Evolutionary conservation across 768 basidiomycete species (phyloP).

Genomic region (Amanita inopinata): DNA sequence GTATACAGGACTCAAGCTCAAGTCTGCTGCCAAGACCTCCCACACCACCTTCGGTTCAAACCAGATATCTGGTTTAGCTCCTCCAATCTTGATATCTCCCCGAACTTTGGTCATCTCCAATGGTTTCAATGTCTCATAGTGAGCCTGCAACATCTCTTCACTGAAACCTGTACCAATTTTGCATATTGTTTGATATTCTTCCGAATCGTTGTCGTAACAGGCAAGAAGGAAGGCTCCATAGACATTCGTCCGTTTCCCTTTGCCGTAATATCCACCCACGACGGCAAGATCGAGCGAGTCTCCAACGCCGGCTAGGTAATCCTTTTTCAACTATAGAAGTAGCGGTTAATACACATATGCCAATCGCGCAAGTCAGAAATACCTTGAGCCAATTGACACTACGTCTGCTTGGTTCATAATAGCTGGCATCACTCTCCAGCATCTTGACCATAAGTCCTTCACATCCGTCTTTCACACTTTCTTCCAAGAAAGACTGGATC

Average conservation of each 20-base stretch:
- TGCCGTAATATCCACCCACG: conserved; percentile 95
- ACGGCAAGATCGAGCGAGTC: conserved; percentile 97
- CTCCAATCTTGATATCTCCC: conserved; percentile 81
- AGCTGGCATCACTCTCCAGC: conserved; percentile 85
- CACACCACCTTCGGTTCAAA: conserved; percentile 96
- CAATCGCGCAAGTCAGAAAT: conserved; percentile 4
- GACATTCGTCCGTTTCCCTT: conserved; percentile 94
- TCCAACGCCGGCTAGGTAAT: conserved; percentile 92
- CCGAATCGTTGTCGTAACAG: conserved; percentile 90
- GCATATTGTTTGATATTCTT: conserved; percentile 95
- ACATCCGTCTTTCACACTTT: conserved; percentile 96
- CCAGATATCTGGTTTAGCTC: conserved; percentile 95
- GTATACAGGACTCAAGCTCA: conserved; percentile 94
- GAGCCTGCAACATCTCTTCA: conserved; percentile 76
- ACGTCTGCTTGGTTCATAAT: conserved; percentile 90
- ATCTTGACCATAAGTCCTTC: conserved; percentile 99
- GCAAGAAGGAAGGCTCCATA: conserved; percentile 98
- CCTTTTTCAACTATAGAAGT: conserved; percentile 81
- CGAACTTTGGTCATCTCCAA: conserved; percentile 61
- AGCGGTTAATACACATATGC: neutral
- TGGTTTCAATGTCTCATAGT: conserved; percentile 75
- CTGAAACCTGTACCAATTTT: conserved; percentile 99
- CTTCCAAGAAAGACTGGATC: conserved; percentile 90
- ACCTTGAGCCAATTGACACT: conserved; percentile 99
- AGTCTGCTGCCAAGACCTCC: conserved; percentile 96